These are phyloP conservation scores for Lyophyllum atratum DNA, from an alignment of 768 basidiomycete species.

Conservation along the genomic window DNA sequence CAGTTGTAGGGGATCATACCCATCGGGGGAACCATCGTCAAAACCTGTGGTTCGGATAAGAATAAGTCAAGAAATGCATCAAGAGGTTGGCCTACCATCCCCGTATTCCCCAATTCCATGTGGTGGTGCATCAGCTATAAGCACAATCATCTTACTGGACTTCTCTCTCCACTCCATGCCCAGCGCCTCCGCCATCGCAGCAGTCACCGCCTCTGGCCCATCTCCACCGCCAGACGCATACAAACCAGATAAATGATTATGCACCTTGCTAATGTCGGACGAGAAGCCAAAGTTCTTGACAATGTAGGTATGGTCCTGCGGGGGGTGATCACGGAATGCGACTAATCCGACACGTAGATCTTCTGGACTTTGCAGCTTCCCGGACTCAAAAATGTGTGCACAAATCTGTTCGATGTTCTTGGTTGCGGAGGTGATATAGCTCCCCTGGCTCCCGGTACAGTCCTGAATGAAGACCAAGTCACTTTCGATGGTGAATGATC, in stretches of 20 bases:
- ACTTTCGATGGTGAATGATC: slow-evolving; percentile 37
- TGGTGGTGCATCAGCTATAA: slow-evolving; percentile 97
- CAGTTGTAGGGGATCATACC: slow-evolving; percentile 85
- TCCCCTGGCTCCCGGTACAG: slow-evolving; percentile 90
- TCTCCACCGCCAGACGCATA: slow-evolving; percentile 93
- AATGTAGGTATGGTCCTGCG: slow-evolving; percentile 95
- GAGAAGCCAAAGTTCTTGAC: slow-evolving; percentile 95
- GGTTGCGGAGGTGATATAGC: slow-evolving; percentile 90
- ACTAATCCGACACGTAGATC: slow-evolving; percentile 92
- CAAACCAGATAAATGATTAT: slow-evolving; percentile 77
- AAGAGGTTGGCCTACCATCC: slow-evolving; percentile 63
- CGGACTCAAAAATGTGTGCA: slow-evolving; percentile 92
- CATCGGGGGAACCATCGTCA: slow-evolving; percentile 92
- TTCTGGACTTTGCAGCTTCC: slow-evolving; percentile 82
- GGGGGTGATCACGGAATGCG: slow-evolving; percentile 96
- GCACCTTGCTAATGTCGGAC: slow-evolving; percentile 85
- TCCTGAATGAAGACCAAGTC: slow-evolving; percentile 96
- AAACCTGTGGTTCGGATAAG: slow-evolving; percentile 58
- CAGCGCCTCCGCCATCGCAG: slow-evolving; percentile 83
- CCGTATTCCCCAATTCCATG: slow-evolving; percentile 98
- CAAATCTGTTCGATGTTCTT: slow-evolving; percentile 97
- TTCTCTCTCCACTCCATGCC: slow-evolving; percentile 88
- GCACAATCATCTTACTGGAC: slow-evolving; percentile 94
- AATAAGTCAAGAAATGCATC: slow-evolving; percentile 6
- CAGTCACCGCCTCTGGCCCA: slow-evolving; percentile 96